These are phyloP conservation scores for Fusarium kyushuense DNA, from an alignment of 2,329 filamentous ascomycete species.

Conservation along the genomic window DNA sequence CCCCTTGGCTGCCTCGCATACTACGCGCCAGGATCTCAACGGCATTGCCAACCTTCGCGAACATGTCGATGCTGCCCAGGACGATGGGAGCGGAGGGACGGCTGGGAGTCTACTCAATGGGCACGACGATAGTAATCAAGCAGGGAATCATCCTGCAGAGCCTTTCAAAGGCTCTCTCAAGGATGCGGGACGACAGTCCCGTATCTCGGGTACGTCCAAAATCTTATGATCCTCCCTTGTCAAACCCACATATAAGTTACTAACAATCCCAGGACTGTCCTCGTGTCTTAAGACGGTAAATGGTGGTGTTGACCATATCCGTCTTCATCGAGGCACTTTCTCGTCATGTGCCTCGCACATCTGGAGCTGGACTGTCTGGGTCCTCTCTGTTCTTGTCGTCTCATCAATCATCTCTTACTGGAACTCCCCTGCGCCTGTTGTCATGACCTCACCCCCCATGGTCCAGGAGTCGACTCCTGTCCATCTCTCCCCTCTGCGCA, in stretches of 20 bases:
- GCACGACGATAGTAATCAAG: slow-evolving; percentile 46
- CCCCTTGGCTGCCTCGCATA: slow-evolving; percentile 60
- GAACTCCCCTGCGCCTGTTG: slow-evolving; percentile 24
- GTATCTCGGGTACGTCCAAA: slow-evolving; percentile 44
- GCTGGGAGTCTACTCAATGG: slow-evolving; percentile 38
- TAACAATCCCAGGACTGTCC: slow-evolving; percentile 44
- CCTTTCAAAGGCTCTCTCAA: slow-evolving; percentile 26
- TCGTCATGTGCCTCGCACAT: slow-evolving; percentile 50
- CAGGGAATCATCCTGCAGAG: slow-evolving; percentile 34
- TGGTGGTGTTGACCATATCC: slow-evolving; percentile 58
- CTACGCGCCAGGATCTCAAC: slow-evolving; percentile 67
- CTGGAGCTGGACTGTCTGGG: slow-evolving; percentile 58
- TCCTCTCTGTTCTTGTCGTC: slow-evolving; percentile 56
- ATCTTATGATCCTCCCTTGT: slow-evolving; percentile 10
- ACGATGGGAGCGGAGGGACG: slow-evolving; percentile 49
- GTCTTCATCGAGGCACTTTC: slow-evolving; percentile 50
- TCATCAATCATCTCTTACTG: slow-evolving; percentile 50
- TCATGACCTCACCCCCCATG: slow-evolving; percentile 12
- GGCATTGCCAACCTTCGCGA: slow-evolving; percentile 65
- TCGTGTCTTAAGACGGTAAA: slow-evolving; percentile 50
- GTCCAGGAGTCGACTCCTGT: slow-evolving; percentile 21
- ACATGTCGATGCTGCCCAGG: slow-evolving; percentile 54
- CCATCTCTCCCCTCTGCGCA: slow-evolving; percentile 36
- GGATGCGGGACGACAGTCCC: slow-evolving; percentile 51
- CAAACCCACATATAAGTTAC: slow-evolving; percentile 5